Percentiles rank a stretch among this genome's conserved stretches.
These are phyloP conservation scores for Phyllosticta citribraziliensis DNA, from an alignment of 2,329 filamentous ascomycete species.

Conservation along the genomic window DNA sequence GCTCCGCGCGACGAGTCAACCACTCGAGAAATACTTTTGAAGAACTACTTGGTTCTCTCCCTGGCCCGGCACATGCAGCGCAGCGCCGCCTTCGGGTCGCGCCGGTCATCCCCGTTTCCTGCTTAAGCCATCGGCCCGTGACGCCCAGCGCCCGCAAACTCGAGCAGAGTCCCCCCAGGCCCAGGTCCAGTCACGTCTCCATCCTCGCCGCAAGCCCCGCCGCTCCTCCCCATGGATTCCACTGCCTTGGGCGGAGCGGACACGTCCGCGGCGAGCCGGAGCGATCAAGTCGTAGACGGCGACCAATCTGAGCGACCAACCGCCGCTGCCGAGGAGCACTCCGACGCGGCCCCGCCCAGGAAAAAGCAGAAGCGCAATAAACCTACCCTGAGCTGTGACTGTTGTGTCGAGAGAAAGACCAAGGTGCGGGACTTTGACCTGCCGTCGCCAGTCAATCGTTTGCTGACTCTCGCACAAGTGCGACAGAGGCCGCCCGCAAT, in stretches of 20 bases:
- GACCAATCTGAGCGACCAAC: not conserved
- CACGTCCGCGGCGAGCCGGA: not conserved
- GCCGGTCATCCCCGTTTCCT: not conserved
- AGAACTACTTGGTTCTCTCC: not conserved
- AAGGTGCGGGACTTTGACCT: constrained; percentile 45
- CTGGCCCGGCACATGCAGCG: not conserved
- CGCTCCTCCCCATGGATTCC: not conserved
- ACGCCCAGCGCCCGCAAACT: not conserved
- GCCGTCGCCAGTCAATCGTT: not conserved
- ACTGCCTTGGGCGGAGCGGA: not conserved
- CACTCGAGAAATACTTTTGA: not conserved
- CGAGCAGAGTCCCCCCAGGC: not conserved
- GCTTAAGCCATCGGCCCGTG: not conserved
- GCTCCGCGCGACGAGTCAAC: not conserved
- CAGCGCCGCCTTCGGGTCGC: not conserved
- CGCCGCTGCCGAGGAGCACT: not conserved
- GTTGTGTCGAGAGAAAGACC: constrained; percentile 75
- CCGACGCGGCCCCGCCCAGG: not conserved
- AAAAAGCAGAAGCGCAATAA: constrained; percentile 82
- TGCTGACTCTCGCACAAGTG: constrained; percentile 41
- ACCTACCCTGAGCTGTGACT: constrained; percentile 66
- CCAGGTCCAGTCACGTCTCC: not conserved
- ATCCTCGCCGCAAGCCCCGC: not conserved
- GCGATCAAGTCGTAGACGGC: not conserved
- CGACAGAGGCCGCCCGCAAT: constrained; percentile 56